Percentiles rank a stretch among this genome's conserved stretches.
phyloP scores from a whole-genome alignment of 306 rosid genomes.

The Vicia faba region DNA sequence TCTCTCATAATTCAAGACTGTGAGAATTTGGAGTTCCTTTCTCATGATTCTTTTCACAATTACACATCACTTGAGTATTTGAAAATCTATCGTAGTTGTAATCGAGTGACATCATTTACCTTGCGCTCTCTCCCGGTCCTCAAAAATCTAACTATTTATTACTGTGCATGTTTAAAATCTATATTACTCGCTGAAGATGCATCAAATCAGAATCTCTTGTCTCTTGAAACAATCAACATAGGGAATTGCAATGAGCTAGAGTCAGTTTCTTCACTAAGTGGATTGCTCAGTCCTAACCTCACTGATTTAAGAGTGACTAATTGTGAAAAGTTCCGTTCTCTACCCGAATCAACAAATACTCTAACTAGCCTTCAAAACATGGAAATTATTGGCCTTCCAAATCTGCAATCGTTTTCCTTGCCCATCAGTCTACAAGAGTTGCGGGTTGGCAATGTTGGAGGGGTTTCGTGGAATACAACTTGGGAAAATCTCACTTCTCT shows the following conservation, averaged over 20 bases:
- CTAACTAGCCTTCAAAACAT: neutral
- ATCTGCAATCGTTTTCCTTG: neutral
- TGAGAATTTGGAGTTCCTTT: no score
- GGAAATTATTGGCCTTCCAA: neutral
- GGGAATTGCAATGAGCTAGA: neutral
- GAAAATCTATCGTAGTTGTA: no score
- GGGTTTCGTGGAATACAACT: neutral
- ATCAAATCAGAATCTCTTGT: neutral
- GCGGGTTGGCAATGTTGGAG: neutral
- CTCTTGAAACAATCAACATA: neutral
- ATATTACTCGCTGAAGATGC: neutral
- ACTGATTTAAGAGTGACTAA: neutral
- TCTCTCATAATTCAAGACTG: neutral
- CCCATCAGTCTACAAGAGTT: neutral
- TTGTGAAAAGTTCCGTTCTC: no score
- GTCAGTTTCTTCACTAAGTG: slow-evolving; percentile 1
- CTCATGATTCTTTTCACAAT: neutral
- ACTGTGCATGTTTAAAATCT: neutral
- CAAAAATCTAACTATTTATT: no score
- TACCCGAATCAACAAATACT: neutral
- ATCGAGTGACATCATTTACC: no score
- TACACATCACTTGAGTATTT: neutral
- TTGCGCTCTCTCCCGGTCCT: no score
- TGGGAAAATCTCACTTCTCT: no score
- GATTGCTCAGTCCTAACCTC: neutral